Evolutionary conservation across 2,329 filamentous ascomycete genomes (phyloP).

Genomic region (Mariannaea sp.): DNA sequence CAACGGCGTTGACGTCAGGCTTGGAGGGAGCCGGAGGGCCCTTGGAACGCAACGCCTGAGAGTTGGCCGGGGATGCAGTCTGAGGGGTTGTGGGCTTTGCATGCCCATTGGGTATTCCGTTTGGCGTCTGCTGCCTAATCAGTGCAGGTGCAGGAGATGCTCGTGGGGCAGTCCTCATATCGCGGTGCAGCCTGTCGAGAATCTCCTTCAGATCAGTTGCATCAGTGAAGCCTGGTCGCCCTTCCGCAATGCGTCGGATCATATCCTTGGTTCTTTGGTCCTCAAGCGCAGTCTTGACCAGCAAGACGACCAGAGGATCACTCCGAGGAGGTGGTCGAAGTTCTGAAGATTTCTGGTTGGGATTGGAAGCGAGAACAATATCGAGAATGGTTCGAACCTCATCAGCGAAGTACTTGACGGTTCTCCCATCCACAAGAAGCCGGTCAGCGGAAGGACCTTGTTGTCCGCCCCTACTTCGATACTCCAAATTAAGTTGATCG

Average conservation of each 20-base stretch:
- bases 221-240: constrained; percentile 56
- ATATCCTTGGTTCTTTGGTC: constrained; percentile 54
- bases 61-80: constrained; percentile 40
- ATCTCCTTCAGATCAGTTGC: constrained; percentile 58
- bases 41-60: constrained; percentile 64
- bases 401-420: constrained; percentile 64
- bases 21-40: constrained; percentile 59
- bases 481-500: constrained; percentile 71
- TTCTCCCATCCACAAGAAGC: constrained; percentile 59
- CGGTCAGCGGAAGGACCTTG: constrained; percentile 60
- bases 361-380: constrained; percentile 64
- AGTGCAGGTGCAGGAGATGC: constrained; percentile 38
- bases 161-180: constrained; percentile 46
- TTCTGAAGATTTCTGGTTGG: constrained; percentile 58
- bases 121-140: constrained; percentile 36
- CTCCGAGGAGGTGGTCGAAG: constrained; percentile 58
- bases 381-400: constrained; percentile 62
- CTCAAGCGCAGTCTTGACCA: constrained; percentile 63
- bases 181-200: constrained; percentile 54
- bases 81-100: constrained; percentile 25
- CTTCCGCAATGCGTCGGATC: constrained; percentile 59
- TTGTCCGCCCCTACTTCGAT: constrained; percentile 56
- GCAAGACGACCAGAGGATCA: constrained; percentile 59
- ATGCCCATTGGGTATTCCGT: constrained; percentile 42
- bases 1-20: constrained; percentile 67